phyloP scores from a whole-genome alignment of 495 filamentous ascomycete genomes.

The Cercophora scortea region DNA sequence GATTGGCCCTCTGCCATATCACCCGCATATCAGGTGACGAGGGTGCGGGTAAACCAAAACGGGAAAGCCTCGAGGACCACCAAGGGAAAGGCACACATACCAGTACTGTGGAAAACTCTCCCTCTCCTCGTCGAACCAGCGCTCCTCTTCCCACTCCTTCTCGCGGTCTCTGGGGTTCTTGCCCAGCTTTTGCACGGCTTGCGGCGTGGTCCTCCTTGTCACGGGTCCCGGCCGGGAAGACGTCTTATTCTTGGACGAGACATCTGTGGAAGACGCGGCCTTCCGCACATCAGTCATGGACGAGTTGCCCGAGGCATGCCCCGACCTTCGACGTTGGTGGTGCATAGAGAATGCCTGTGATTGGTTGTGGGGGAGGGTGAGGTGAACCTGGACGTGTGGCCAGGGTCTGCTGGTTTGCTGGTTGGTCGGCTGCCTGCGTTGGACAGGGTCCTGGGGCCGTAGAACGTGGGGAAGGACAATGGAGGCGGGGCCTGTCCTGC shows the following conservation, averaged over 20 bases:
- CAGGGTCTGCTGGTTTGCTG: neutral
- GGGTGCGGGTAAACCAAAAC: slow-evolving; percentile 26
- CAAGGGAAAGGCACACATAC: slow-evolving; percentile 25
- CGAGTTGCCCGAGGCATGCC: slow-evolving; percentile 38
- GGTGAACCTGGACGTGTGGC: neutral
- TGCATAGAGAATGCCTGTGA: slow-evolving; percentile 31
- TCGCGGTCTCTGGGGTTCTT: slow-evolving; percentile 38
- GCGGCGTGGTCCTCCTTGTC: slow-evolving; percentile 31
- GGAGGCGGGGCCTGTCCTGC: slow-evolving; percentile 3
- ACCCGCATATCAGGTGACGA: slow-evolving; percentile 35
- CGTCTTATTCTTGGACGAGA: slow-evolving; percentile 21
- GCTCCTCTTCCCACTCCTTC: slow-evolving; percentile 36
- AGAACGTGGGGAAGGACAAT: slow-evolving; percentile 2
- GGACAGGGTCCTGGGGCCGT: neutral
- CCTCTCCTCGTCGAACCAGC: slow-evolving; percentile 40
- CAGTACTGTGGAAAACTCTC: slow-evolving; percentile 46
- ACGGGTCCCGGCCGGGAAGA: slow-evolving; percentile 28
- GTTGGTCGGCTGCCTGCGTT: slow-evolving; percentile 3
- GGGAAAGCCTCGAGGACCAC: slow-evolving; percentile 18
- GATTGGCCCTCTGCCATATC: slow-evolving; percentile 15
- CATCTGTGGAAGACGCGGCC: slow-evolving; percentile 24
- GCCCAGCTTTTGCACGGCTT: slow-evolving; percentile 31
- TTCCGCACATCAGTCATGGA: slow-evolving; percentile 44
- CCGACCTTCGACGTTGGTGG: slow-evolving; percentile 42
- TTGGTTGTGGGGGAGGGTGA: slow-evolving; percentile 13